Base-by-base conservation (phyloP, 148 eudicot species). In the Arbutus unedo region DNA sequence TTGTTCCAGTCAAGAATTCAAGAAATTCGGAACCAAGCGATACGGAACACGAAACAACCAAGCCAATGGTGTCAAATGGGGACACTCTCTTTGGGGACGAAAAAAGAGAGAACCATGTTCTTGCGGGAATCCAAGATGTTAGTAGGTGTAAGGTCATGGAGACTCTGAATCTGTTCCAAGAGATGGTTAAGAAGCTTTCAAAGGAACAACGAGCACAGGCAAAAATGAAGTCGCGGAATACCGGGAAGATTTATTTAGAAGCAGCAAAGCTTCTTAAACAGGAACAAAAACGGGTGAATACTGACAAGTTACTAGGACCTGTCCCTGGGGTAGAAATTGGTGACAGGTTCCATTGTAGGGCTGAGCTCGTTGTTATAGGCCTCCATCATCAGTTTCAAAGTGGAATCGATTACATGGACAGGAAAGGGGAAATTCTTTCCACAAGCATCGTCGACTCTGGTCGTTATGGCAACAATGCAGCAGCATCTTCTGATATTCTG, bases 301-400 rank as follows among this genome's bases (percentile, higher is more conserved):
- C 79, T 15, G 73, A 81, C 74, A 49, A 31, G 76, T 4, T 64
- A 6, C 21, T 87, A 5, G 92, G 90, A 51, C 81, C 68, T 62
- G 73, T 90, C 13, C 89, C 78, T 6, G 93, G 94, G 16, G 82
- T 93, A 43, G 88, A 87, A 74, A 67, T 91, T 16, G 94, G 93
- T 16, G 90, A 91, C 77, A 64, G 21, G 74, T 91, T 91, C 47
- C 79, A 38, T 0, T 88, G 79, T 50, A 76, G 94, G 83, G 84
- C 79, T 1, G 91, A 91, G 19, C 88, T 93, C 13, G 54, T 77
- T 38, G 76, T 90, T 19, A 54, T 90, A 45, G 94, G 97, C 56
- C 83, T 93, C 56, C 94, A 93, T 79, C 79, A 47, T 53, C 84
- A 62, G 25, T 72, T 60, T 50, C 57, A 82, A 15, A 47, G 70